A percentile compares a stretch with the other conserved stretches of the same genome.
These are phyloP conservation scores for Cyberlindnera maritima DNA, from an alignment of 805 yeast genomes.

Conservation along the genomic window DNA sequence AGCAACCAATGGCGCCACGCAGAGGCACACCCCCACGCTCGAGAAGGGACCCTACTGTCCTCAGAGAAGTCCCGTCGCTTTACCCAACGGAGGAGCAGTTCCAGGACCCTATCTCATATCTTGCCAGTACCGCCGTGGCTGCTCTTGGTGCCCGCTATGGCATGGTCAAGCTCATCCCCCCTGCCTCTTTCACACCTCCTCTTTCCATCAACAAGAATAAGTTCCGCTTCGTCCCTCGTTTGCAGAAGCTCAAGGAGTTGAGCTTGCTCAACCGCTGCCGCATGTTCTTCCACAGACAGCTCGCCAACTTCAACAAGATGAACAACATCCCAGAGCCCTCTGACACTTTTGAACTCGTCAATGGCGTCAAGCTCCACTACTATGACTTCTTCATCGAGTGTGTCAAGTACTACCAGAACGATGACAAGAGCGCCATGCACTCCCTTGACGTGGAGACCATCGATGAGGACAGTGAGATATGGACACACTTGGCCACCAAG, in stretches of 20 bases:
- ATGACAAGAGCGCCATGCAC: background rate
- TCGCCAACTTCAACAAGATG: constrained; percentile 56
- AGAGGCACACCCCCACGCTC: background rate
- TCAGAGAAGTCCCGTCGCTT: constrained; percentile 45
- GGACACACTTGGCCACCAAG: constrained; percentile 26
- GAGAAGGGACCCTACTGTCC: too few species aligned
- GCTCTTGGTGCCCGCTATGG: constrained; percentile 59
- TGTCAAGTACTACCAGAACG: constrained; percentile 24
- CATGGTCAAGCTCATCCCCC: constrained; percentile 72
- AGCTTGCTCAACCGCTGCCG: constrained; percentile 62
- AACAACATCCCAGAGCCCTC: constrained; percentile 21
- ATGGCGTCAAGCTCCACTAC: constrained; percentile 25
- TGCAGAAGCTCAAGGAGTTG: constrained; percentile 66
- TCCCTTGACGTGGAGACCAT: constrained; percentile 4
- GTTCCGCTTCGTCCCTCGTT: constrained; percentile 66
- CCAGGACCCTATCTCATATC: constrained; percentile 61
- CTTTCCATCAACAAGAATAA: constrained; percentile 48
- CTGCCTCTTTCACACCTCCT: constrained; percentile 47
- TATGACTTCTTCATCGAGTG: constrained; percentile 40
- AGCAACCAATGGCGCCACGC: background rate
- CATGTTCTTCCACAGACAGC: constrained; percentile 56
- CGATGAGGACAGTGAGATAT: constrained; percentile 22
- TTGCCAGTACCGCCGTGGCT: constrained; percentile 46
- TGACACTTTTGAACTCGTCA: constrained; percentile 12
- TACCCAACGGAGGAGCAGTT: constrained; percentile 55